phyloP scores from a whole-genome alignment of 805 yeast species.

The Wickerhamiella australiensis region DNA sequence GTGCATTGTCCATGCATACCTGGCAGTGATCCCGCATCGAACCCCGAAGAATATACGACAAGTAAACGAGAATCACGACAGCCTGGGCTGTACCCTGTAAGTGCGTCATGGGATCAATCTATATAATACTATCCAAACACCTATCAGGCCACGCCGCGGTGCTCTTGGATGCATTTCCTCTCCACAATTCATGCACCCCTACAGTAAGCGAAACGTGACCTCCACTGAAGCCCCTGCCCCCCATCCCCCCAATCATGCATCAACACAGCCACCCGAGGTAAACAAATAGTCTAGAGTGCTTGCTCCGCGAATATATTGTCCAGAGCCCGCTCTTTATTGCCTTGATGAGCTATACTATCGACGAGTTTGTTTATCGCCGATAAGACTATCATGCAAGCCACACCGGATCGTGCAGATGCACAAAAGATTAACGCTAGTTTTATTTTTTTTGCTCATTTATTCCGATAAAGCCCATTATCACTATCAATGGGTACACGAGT shows the following conservation, averaged over 20 bases:
- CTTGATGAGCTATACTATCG: no score
- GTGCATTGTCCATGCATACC: neutral
- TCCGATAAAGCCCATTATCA: no score
- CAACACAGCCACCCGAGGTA: neutral
- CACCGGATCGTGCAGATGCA: neutral
- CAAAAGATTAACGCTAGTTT: no score
- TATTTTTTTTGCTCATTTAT: no score
- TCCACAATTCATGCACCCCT: neutral
- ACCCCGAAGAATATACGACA: neutral
- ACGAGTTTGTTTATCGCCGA: neutral
- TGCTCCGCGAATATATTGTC: no score
- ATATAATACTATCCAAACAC: neutral
- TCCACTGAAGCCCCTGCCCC: neutral
- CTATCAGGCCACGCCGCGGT: neutral
- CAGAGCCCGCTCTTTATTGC: no score
- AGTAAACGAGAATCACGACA: no score
- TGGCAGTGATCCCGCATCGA: neutral
- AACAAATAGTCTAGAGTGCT: neutral
- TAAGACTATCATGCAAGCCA: neutral
- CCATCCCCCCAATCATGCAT: neutral
- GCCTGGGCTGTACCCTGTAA: no score
- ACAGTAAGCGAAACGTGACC: constrained; percentile 3
- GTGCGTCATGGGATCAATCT: no score
- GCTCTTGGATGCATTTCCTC: neutral
- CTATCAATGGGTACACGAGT: no score